Base-by-base conservation (phyloP, 345 rosid genomes). In the Aethionema arabicum region DNA sequence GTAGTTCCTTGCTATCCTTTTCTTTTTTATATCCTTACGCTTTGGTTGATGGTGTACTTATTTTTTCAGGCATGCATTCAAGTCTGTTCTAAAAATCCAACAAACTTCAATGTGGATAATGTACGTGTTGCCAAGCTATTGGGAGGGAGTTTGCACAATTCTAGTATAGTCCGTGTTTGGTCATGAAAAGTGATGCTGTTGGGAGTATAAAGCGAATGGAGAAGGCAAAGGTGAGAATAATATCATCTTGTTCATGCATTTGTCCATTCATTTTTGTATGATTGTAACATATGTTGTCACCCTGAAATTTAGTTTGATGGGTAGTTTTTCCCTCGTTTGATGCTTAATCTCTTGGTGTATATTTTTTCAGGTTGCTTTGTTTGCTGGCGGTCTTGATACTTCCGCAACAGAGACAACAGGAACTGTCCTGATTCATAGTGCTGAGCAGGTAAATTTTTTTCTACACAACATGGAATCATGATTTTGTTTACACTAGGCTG, bases 51-150 rank as follows among this genome's bases (percentile, higher is more conserved):
- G 5, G 31, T 15, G 39, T 15, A 29, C 48, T 58, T 65, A 0
- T n/a, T 46, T 38, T 55, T 49, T 6, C 63, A 90, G 99, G 99
- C 99, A 16, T 95, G 98, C 77, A 88, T 86, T 66, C 95, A 95
- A 81, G 99, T 90, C 11, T 90, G 96, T 79, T 93, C 95, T 29
- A 90, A 90, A 76, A 95, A 86, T 70, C 99, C 99, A n/a, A 76
- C 76, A 13, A 95, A 85, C 67, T 95, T 95, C 62, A 89, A 95
- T 65, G 95, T 60, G 79, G n/a, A n/a, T n/a, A n/a, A n/a, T n/a
- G n/a, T n/a, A n/a, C n/a, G n/a, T n/a, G n/a, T n/a, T n/a, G n/a
- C 93, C 43, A 90, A 95, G 87, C 89, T 95, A 53, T 68, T 85
- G 58, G 99, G 99, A 64, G 96, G 96, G 47, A 95, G 99, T 55